Evolutionary conservation across 2,329 filamentous ascomycete genomes (phyloP).

Genomic region (Alternaria triticina): DNA sequence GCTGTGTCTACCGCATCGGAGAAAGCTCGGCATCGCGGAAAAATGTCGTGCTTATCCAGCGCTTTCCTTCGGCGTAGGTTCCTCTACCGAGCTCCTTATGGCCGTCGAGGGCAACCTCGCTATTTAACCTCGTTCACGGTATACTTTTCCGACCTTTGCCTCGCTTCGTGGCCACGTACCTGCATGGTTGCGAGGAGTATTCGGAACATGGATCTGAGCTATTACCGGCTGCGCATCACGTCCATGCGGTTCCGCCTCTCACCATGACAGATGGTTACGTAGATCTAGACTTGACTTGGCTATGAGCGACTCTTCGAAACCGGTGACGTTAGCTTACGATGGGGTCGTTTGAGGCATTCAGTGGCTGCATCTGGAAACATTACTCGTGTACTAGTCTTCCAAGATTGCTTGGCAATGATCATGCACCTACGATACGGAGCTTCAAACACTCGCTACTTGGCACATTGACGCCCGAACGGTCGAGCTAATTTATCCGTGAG

Average conservation of each 20-base stretch:
- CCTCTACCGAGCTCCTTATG: slow-evolving; percentile 16
- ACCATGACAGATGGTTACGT: neutral
- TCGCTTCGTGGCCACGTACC: slow-evolving; percentile 10
- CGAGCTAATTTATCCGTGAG: neutral
- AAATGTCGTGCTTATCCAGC: slow-evolving; percentile 14
- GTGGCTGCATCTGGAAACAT: neutral
- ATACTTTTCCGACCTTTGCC: slow-evolving; percentile 13
- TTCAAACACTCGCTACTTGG: slow-evolving; percentile 9
- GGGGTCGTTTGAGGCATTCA: neutral
- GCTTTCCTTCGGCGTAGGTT: slow-evolving; percentile 37
- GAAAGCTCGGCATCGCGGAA: slow-evolving; percentile 34
- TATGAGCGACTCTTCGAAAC: neutral
- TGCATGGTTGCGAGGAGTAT: slow-evolving; percentile 13
- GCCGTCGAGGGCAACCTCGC: slow-evolving; percentile 2
- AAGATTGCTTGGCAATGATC: neutral
- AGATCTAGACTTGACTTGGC: neutral
- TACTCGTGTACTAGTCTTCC: neutral
- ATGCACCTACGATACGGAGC: slow-evolving; percentile 1
- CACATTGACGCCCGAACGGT: neutral
- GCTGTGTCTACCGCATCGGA: neutral
- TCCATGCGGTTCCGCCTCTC: neutral
- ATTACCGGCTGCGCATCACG: neutral
- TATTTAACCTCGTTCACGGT: slow-evolving; percentile 4
- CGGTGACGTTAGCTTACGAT: neutral
- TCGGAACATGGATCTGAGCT: neutral